Conservation (phyloP, 2,329 filamentous ascomycete genomes). For the Fusarium nelsonii region DNA sequence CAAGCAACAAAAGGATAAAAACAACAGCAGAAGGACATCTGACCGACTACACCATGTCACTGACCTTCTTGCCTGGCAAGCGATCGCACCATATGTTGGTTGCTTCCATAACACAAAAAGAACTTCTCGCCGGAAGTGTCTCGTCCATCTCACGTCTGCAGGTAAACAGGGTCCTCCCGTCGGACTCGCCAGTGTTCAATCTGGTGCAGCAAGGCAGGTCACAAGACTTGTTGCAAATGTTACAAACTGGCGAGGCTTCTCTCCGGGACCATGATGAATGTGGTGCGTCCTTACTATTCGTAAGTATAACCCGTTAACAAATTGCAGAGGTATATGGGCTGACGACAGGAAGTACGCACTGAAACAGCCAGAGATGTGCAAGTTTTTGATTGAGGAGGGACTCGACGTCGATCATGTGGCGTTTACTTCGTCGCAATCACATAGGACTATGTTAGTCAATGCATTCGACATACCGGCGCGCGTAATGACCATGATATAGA, state of each 20-base stretch:
- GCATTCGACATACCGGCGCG: neutral
- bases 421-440: neutral
- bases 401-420: conserved; percentile 20
- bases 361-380: conserved; percentile 22
- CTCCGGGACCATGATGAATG: conserved; percentile 40
- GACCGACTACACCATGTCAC: conserved; percentile 8
- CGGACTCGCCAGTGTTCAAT: conserved; percentile 1
- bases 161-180: conserved; percentile 5
- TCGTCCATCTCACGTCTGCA: conserved; percentile 10
- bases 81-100: conserved; percentile 10
- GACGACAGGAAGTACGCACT: conserved; percentile 5
- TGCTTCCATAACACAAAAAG: neutral
- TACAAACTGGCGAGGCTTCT: conserved; percentile 24
- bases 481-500: neutral
- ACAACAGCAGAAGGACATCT: neutral
- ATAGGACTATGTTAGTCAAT: neutral
- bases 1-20: neutral
- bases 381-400: conserved; percentile 22
- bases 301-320: conserved; percentile 2
- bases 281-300: conserved; percentile 36
- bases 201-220: neutral
- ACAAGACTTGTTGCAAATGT: conserved; percentile 16
- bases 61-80: conserved; percentile 1
- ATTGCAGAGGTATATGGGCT: no score
- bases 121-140: neutral